These are phyloP conservation scores for Neofusicoccum umdonicola DNA, from an alignment of 2,329 filamentous ascomycete genomes.

Conservation along the genomic window DNA sequence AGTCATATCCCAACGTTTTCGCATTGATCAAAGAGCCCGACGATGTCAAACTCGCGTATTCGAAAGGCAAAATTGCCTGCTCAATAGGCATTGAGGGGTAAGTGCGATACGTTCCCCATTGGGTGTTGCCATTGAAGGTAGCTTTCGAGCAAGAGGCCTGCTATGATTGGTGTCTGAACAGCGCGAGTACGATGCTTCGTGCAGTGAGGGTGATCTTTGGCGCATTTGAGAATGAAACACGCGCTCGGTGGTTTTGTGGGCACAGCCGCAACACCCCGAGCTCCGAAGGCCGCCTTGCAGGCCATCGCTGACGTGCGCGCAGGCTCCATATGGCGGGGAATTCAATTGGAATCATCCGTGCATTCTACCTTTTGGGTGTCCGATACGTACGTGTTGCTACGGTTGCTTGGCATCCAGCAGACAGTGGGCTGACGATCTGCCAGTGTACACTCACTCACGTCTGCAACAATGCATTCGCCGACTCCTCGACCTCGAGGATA, in stretches of 20 bases:
- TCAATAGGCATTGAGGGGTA: slow-evolving; percentile 33
- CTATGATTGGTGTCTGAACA: neutral
- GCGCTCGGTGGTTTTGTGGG: no score
- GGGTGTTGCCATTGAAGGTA: neutral
- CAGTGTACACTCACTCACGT: slow-evolving; percentile 23
- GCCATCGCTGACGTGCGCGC: neutral
- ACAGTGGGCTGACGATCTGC: neutral
- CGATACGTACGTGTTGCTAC: slow-evolving; percentile 34
- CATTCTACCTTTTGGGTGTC: slow-evolving; percentile 37
- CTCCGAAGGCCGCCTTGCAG: no score
- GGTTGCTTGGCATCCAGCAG: neutral
- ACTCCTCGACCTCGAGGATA: slow-evolving; percentile 21
- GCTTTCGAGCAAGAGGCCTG: neutral
- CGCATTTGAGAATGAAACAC: no score
- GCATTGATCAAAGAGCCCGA: slow-evolving; percentile 26
- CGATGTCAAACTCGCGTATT: slow-evolving; percentile 25
- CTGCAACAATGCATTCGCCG: slow-evolving; percentile 23
- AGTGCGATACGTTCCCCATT: neutral
- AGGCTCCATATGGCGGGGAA: slow-evolving; percentile 35
- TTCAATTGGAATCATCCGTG: slow-evolving; percentile 35
- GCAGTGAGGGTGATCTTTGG: no score
- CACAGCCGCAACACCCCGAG: no score
- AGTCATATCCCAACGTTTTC: slow-evolving; percentile 30
- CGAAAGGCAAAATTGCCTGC: neutral
- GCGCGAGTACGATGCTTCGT: neutral